Evolutionary conservation across 306 rosid genomes (phyloP), one percentile per base, ranked within the genome.

Genomic region (Carpinus fangiana): DNA sequence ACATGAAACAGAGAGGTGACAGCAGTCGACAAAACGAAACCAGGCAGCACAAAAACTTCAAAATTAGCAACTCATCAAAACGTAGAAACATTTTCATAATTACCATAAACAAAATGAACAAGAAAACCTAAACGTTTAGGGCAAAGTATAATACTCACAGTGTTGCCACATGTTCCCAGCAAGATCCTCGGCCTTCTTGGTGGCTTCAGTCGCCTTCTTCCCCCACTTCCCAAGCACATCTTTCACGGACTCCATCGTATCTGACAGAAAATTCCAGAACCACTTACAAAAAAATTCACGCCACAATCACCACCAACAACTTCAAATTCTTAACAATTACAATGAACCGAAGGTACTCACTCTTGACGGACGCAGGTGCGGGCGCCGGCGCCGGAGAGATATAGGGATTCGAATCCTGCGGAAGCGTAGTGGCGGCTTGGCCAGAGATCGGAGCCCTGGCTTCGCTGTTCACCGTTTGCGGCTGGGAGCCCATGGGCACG

Each of bases 101-200:
- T 10, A 48, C 52, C 52, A 48, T 12, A 48, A 48, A 12, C 52
- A 48, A 4, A 48, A 48, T 48, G 13, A 10, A 48, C 52, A 48
- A 11, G 52, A 48, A 11, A 12, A 48, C 52, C 4, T 48, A 48
- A 48, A 48, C 52, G 14, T 48, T 11, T 48, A 48, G 14, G 52
- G 52, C 52, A 48, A 48, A 48, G 2, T 48, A 7, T 31, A 54
- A 83, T 34, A 79, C 87, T 87, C 79, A 96, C 98, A 82, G 86
- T 93, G 99, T 77, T 93, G 98, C 99, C 99, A 96, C 96, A 93
- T 88, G 75, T 93, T 91, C 18, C 96, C 98, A 56, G 98, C 98
- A 34, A 93, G 93, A 89, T 91, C 99, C 80, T 96, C 94, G 1
- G 98, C 93, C 87, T 89, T 96, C 87, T 96, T 96, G 72, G 98